Evolutionary conservation across 2,329 filamentous ascomycete genomes (phyloP).

Genomic region (Elsinoe necatrix): DNA sequence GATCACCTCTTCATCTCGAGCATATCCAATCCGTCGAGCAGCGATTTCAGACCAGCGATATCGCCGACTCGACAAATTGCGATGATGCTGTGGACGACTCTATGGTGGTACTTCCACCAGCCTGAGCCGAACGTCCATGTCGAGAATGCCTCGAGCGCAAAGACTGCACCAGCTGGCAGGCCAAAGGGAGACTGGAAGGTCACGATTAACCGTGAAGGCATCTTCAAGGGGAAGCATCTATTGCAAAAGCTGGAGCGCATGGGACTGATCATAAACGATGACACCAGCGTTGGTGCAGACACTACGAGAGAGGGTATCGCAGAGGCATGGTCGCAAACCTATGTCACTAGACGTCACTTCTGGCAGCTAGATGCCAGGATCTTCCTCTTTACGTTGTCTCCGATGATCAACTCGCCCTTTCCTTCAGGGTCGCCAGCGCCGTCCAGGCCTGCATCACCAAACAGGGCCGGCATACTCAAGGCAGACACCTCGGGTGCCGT

Average conservation of each 20-base stretch:
- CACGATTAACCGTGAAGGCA: constrained; percentile 75
- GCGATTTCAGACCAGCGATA: constrained; percentile 70
- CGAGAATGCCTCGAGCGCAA: constrained; percentile 52
- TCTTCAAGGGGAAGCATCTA: constrained; percentile 72
- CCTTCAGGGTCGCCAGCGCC: constrained; percentile 39
- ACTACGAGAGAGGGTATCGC: constrained; percentile 44
- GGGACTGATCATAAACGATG: constrained; percentile 70
- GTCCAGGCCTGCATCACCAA: constrained; percentile 17
- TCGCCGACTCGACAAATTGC: constrained; percentile 85
- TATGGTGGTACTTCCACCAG: constrained; percentile 98
- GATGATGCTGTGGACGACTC: constrained; percentile 90
- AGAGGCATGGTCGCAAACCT: constrained; percentile 70
- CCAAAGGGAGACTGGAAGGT: constrained; percentile 83
- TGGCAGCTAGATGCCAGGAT: constrained; percentile 86
- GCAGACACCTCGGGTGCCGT: not conserved
- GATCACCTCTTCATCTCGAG: constrained; percentile 88
- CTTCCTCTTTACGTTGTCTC: constrained; percentile 78
- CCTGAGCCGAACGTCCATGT: constrained; percentile 59
- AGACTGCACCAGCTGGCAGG: constrained; percentile 57
- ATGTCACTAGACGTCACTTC: constrained; percentile 69
- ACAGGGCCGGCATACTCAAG: constrained; percentile 22
- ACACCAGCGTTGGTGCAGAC: constrained; percentile 62
- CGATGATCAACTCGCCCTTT: constrained; percentile 41
- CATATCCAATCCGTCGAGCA: constrained; percentile 71
- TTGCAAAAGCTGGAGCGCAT: constrained; percentile 89